Conservation (phyloP, 768 basidiomycete genomes). For the Boletus huronensis region DNA sequence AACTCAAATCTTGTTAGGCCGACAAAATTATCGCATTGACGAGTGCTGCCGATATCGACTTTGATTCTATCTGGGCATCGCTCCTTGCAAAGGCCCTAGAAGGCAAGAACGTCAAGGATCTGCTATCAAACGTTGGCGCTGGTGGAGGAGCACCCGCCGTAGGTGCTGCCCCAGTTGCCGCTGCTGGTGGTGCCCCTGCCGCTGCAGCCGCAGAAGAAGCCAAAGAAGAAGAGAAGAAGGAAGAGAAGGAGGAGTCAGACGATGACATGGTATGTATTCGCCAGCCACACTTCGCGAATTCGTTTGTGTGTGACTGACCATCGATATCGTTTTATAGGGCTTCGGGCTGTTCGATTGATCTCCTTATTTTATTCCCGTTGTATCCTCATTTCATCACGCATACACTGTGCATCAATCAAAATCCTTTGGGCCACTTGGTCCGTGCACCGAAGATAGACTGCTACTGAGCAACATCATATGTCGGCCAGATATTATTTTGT, state of each 20-base stretch:
- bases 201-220: slow-evolving; percentile 70
- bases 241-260: slow-evolving; percentile 86
- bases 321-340: slow-evolving; percentile 50
- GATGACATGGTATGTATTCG: slow-evolving; percentile 50
- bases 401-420: slow-evolving; percentile 27
- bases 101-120: slow-evolving; percentile 95
- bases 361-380: slow-evolving; percentile 30
- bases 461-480: not conserved
- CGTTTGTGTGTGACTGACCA: not conserved
- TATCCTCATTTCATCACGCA: slow-evolving; percentile 15
- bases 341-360: slow-evolving; percentile 94
- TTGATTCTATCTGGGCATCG: slow-evolving; percentile 96
- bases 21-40: slow-evolving; percentile 92
- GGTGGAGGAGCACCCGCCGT: slow-evolving; percentile 85
- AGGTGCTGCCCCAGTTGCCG: slow-evolving; percentile 46
- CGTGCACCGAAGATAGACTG: slow-evolving; percentile 4
- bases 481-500: not conserved
- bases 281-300: too few species aligned
- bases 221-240: slow-evolving; percentile 81
- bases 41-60: slow-evolving; percentile 74
- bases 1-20: slow-evolving; percentile 45
- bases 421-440: slow-evolving; percentile 13
- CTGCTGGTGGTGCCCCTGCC: slow-evolving; percentile 54
- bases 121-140: slow-evolving; percentile 91
- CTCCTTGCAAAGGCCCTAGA: slow-evolving; percentile 97